Evolutionary conservation across 768 basidiomycete genomes (phyloP).

Genomic region (Cystoderma amianthinum): DNA sequence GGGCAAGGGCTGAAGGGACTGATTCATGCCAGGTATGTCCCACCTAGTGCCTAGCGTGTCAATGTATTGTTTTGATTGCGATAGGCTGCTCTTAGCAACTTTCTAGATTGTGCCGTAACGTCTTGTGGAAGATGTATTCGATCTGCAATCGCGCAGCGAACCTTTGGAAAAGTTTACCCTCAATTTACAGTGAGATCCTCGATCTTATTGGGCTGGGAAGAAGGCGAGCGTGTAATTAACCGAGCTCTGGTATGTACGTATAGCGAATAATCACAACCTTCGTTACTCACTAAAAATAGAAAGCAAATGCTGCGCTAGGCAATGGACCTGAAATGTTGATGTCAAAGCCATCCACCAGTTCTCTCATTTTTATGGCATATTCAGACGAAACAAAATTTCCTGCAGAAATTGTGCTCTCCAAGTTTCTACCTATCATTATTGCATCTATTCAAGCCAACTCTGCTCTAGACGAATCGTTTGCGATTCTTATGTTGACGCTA

Average conservation of each 20-base stretch:
- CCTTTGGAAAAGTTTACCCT: conserved; percentile 38
- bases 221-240: conserved; percentile 27
- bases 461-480: conserved; percentile 54
- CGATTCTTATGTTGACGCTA: conserved; percentile 39
- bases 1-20: conserved; percentile 17
- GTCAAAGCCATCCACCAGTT: conserved; percentile 17
- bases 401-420: conserved; percentile 14
- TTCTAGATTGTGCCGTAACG: conserved; percentile 28
- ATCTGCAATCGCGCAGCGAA: conserved; percentile 36
- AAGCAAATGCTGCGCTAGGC: conserved; percentile 27
- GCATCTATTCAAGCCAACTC: conserved; percentile 45
- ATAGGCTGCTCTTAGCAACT: conserved; percentile 17
- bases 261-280: neutral
- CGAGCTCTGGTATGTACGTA: conserved; percentile 30
- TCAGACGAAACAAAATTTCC: conserved; percentile 9
- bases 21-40: conserved; percentile 19
- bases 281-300: conserved; percentile 15
- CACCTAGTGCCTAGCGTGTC: too few relatives aligned
- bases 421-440: conserved; percentile 35
- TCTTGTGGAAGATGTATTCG: conserved; percentile 30
- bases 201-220: conserved; percentile 26
- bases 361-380: conserved; percentile 33
- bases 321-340: conserved; percentile 8
- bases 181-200: conserved; percentile 29
- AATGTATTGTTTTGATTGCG: neutral